Evolutionary conservation across 495 filamentous ascomycete species (phyloP).

Genomic region (Penicillium pulvis): DNA sequence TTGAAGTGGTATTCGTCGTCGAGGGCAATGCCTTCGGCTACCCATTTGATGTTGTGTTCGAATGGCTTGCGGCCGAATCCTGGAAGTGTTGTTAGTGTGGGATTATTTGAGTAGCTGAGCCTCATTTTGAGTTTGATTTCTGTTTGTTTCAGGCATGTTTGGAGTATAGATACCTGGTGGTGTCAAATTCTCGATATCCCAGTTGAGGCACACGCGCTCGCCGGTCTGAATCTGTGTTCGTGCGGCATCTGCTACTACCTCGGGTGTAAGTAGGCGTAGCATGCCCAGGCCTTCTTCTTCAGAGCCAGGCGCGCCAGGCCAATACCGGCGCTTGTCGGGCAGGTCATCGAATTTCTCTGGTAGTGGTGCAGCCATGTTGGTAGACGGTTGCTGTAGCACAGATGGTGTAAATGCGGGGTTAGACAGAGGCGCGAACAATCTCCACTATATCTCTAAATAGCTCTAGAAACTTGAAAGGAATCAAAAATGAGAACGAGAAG

Average conservation of each 20-base stretch:
- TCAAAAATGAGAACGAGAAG: neutral
- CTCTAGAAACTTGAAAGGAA: neutral
- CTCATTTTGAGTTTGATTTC: neutral
- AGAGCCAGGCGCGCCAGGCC: slow-evolving; percentile 47
- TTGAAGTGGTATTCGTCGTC: slow-evolving; percentile 75
- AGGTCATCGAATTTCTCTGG: slow-evolving; percentile 51
- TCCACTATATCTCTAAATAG: neutral
- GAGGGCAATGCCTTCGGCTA: slow-evolving; percentile 52
- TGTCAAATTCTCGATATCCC: slow-evolving; percentile 52
- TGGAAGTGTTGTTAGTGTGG: slow-evolving; percentile 9
- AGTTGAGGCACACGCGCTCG: slow-evolving; percentile 53
- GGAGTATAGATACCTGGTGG: slow-evolving; percentile 34
- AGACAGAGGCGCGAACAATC: neutral
- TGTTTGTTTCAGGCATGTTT: neutral
- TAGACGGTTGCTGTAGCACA: neutral
- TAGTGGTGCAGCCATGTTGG: slow-evolving; percentile 28
- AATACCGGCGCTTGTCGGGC: slow-evolving; percentile 51
- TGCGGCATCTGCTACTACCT: slow-evolving; percentile 49
- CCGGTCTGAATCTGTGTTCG: slow-evolving; percentile 51
- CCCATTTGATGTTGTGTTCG: slow-evolving; percentile 57
- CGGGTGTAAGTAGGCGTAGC: slow-evolving; percentile 51
- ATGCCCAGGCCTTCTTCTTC: slow-evolving; percentile 57
- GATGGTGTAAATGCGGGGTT: neutral
- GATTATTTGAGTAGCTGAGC: neutral
- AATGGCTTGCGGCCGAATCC: slow-evolving; percentile 59